Base-by-base conservation (phyloP, 331 rosid genomes). In the Pyracantha coccinea region DNA sequence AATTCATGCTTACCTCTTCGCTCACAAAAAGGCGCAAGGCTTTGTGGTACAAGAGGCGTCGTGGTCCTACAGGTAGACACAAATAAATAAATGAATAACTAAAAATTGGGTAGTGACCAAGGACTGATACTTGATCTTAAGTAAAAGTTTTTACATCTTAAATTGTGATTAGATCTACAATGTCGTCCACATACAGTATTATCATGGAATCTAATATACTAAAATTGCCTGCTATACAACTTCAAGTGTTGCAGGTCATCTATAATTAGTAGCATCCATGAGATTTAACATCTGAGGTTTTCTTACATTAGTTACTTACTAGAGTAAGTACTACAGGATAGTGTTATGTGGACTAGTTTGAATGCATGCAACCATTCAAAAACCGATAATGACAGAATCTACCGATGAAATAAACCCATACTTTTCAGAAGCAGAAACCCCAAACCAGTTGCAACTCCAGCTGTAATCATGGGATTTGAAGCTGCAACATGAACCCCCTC, bases 401-500 rank as follows among this genome's bases (percentile, higher is more conserved):
- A 31, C 57, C 27, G 35, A 8, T 20, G 31, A 32, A 71, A 66
- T 53, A 20, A 55, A 76, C 44, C 63, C 88, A 67, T 86, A 94
- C 99, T 85, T 83, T 87, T 90, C 60, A 92, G 75, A 63, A 80
- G 85, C 41, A 86, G 4, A 69, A 90, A 66, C 54, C 93, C 93
- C 84, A 85, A 29, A 59, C 89, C 86, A 78, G 92, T 82, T 31
- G 93, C 83, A 58, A 86, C 85, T 60, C 97, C 96, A 52, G 87
- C 81, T 12, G 89, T 79, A 71, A 82, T 77, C 76, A 90, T 41
- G 7, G 99, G 99, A 78, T 89, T 87, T 62, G 96, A 88, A 82
- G 93, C 81, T 31, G 96, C 93, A 71, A 87, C 79, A 66, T 77
- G 74, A 77, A 89, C 73, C 59, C 96, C 91, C 82, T 92, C 96